phyloP scores from a whole-genome alignment of 2,329 filamentous ascomycete genomes.

The Metarhizium sp. region DNA sequence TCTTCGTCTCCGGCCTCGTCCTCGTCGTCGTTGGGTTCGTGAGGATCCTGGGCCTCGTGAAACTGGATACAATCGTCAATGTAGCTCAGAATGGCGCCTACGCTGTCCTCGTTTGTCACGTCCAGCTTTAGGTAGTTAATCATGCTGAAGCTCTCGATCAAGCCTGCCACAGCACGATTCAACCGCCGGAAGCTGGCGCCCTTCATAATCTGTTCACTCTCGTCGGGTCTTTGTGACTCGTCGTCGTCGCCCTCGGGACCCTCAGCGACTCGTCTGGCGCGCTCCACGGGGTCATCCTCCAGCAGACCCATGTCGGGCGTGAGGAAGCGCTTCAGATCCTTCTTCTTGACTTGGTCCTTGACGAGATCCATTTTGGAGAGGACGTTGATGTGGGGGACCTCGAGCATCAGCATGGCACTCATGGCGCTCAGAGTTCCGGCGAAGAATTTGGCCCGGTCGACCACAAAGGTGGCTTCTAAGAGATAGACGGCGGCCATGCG shows the following conservation, averaged over 20 bases:
- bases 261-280: conserved; percentile 27
- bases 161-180: conserved; percentile 77
- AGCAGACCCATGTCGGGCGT: conserved; percentile 77
- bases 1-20: conserved; percentile 32
- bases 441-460: conserved; percentile 96
- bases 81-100: conserved; percentile 75
- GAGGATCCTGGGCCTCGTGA: conserved; percentile 86
- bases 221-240: conserved; percentile 50
- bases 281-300: conserved; percentile 64
- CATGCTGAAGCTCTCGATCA: conserved; percentile 98
- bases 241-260: conserved; percentile 36
- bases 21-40: conserved; percentile 65
- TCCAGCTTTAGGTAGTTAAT: conserved; percentile 89
- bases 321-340: conserved; percentile 81
- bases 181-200: conserved; percentile 73
- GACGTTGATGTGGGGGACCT: conserved; percentile 93
- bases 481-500: conserved; percentile 90
- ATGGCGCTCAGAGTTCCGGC: conserved; percentile 91
- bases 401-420: conserved; percentile 98
- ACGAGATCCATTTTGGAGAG: conserved; percentile 97
- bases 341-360: conserved; percentile 77
- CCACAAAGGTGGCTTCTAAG: conserved; percentile 89
- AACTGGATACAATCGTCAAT: conserved; percentile 92
- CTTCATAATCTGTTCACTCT: conserved; percentile 63
- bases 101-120: conserved; percentile 84